A percentile compares a stretch with the other conserved stretches of the same genome.
These are phyloP conservation scores for Puya raimondii DNA, from an alignment of 176 grass and related monocot species.

Conservation along the genomic window DNA sequence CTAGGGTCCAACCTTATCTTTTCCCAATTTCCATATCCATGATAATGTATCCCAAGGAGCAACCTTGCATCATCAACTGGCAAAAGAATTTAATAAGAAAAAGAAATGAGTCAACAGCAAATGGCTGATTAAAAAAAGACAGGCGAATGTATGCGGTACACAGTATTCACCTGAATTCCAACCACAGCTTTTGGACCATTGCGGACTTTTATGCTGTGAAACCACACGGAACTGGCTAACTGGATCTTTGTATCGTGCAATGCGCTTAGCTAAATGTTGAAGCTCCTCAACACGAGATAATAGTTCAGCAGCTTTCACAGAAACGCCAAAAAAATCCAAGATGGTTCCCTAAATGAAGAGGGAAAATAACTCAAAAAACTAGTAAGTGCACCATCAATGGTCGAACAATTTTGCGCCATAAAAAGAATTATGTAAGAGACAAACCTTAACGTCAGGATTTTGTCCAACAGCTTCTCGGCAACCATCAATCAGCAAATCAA, in stretches of 20 bases:
- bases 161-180: conserved; percentile 81
- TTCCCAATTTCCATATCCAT: conserved; percentile 99
- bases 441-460: conserved; percentile 83
- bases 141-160: conserved; percentile 6
- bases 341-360: conserved; percentile 63
- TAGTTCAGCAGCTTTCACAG: conserved; percentile 83
- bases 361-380: conserved; percentile 5
- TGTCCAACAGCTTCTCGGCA: conserved; percentile 84
- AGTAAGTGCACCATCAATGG: neutral
- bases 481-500: conserved; percentile 81
- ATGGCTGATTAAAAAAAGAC: neutral
- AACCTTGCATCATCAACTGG: conserved; percentile 98
- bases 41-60: conserved; percentile 90
- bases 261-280: conserved; percentile 82
- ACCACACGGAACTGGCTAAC: conserved; percentile 86
- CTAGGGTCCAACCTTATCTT: conserved; percentile 82
- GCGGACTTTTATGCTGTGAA: conserved; percentile 83
- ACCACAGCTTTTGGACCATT: conserved; percentile 97
- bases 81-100: conserved; percentile 3
- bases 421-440: neutral
- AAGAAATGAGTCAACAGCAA: neutral
- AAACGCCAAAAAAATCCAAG: conserved; percentile 94
- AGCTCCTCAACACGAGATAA: conserved; percentile 88
- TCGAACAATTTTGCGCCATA: neutral
- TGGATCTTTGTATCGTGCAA: conserved; percentile 95